phyloP scores from a whole-genome alignment of 2,329 filamentous ascomycete species.

The Penicillium concentricum region DNA sequence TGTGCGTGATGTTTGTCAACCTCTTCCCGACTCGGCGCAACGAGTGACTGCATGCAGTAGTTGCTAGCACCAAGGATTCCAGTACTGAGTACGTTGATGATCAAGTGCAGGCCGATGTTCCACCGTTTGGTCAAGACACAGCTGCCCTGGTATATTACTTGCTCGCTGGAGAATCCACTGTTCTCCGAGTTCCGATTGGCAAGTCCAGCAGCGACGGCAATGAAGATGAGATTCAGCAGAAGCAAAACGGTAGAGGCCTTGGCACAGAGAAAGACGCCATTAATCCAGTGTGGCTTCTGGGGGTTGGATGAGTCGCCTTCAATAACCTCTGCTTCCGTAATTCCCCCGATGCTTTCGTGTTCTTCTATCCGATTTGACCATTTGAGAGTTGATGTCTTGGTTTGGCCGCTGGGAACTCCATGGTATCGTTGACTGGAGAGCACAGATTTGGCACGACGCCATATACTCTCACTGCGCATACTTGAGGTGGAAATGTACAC shows the following conservation, averaged over 20 bases:
- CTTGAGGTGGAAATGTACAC: neutral
- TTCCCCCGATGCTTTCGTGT: neutral
- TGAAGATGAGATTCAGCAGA: neutral
- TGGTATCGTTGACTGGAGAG: neutral
- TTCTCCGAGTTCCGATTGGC: neutral
- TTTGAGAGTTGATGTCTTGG: neutral
- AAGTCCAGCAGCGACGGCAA: neutral
- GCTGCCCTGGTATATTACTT: neutral
- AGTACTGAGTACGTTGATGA: constrained; percentile 51
- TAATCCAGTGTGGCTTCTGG: neutral
- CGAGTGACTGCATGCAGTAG: constrained; percentile 54
- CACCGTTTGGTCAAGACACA: constrained; percentile 1
- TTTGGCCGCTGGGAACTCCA: neutral
- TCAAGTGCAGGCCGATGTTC: constrained; percentile 40
- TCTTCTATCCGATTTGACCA: neutral
- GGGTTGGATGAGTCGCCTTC: neutral
- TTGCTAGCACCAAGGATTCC: constrained; percentile 49
- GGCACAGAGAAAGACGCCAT: neutral
- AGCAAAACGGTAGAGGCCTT: neutral
- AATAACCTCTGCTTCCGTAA: neutral
- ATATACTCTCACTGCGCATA: neutral
- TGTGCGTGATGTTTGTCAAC: constrained; percentile 1
- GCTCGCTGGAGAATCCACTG: neutral
- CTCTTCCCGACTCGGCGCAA: constrained; percentile 47
- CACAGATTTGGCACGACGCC: neutral